phyloP scores from a whole-genome alignment of 2,329 filamentous ascomycete genomes.

The Penicillium sp. region DNA sequence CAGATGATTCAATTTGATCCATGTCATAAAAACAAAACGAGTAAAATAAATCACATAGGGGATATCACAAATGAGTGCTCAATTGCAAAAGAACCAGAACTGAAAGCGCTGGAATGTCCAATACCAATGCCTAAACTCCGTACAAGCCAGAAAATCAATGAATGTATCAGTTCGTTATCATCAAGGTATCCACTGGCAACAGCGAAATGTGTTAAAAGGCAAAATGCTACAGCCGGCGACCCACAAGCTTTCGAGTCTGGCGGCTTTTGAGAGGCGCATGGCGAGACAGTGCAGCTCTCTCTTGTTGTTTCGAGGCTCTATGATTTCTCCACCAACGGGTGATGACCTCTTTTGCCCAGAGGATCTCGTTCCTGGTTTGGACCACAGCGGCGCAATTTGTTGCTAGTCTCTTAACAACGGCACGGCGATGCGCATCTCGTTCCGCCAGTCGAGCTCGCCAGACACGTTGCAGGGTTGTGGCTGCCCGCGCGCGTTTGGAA shows the following conservation, averaged over 20 bases:
- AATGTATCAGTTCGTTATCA: too few species aligned
- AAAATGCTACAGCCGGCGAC: conserved; percentile 2
- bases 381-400: conserved; percentile 45
- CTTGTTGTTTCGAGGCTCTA: conserved; percentile 16
- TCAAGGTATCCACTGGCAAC: too few species aligned
- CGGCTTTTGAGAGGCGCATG: conserved; percentile 1
- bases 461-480: conserved; percentile 48
- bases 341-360: conserved; percentile 34
- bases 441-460: conserved; percentile 39
- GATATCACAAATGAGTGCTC: background rate
- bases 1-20: background rate
- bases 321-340: conserved; percentile 31
- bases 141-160: too few species aligned
- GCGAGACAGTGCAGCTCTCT: conserved; percentile 1
- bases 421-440: conserved; percentile 18
- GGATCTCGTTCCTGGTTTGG: conserved; percentile 40
- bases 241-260: background rate
- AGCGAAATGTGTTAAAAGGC: background rate
- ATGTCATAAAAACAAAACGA: background rate
- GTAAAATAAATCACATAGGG: too few species aligned
- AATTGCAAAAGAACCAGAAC: background rate
- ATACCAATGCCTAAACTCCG: too few species aligned
- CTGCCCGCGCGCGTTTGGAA: conserved; percentile 47
- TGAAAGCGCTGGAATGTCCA: too few species aligned
- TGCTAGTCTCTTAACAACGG: conserved; percentile 24